Evolutionary conservation across 352 stramenopile species (phyloP), one percentile per base, ranked within the genome.

Genomic region (Salisapilia sapeloensis): DNA sequence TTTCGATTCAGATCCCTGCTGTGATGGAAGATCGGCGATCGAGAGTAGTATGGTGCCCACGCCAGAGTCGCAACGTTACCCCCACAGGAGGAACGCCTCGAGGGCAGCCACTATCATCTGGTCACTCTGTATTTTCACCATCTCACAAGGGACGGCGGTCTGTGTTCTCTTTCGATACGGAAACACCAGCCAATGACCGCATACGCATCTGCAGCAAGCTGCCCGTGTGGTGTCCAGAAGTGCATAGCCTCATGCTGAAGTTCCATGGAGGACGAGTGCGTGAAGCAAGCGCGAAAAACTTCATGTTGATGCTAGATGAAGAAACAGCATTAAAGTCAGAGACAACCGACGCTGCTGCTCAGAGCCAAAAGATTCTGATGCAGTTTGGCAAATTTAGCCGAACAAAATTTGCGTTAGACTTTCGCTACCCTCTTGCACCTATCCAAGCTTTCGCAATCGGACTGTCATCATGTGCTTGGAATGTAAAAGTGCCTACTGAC

Each of bases 371-470:
- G n/a, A 12, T 82, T 6, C 40, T 86, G 12, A 78, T 92, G 53
- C 78, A 93, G 53, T 86, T 93, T 37, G 78, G 78, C 44, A 93
- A 93, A 48, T 83, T 77, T 31, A 76, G 62, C 30, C 85, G 80
- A 40, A 72, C 65, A 35, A 85, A 86, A 33, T 93, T 91, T 38
- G 70, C 66, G 8, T 59, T 93, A 15, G 78, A 93, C 46, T 92
- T 90, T 45, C 64, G 69, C 27, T 81, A 81, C 56, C 78, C 76
- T 4, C 46, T 93, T 16, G 77, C 74, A 8, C 67, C 74, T 1
- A 60, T 93, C 16, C 78, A 93, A 36, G 77, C 76, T 1, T 92
- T 93, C 36, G 78, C 72, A 2, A 79, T 93, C 32, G 72, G 69
- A 0, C 50, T 93, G 14, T 85, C 67, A 17, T 86, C 76, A 11